phyloP scores from a whole-genome alignment of 768 basidiomycete genomes.

The Rhizopogon rudus region DNA sequence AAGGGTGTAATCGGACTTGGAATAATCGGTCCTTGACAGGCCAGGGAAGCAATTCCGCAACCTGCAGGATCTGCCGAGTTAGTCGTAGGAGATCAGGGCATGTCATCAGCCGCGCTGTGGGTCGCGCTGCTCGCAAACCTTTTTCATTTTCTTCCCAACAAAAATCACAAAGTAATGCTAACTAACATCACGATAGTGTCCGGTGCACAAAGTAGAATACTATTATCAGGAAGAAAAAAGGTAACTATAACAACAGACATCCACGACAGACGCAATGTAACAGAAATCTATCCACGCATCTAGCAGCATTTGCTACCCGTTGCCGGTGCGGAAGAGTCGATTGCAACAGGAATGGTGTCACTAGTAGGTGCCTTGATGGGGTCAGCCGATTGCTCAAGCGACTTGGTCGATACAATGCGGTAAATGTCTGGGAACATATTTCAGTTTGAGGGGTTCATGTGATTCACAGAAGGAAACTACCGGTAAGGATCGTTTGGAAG shows the following conservation, averaged over 20 bases:
- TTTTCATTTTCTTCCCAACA: conserved; percentile 18
- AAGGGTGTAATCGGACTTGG: conserved; percentile 67
- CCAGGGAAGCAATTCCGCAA: conserved; percentile 95
- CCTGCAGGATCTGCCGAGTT: conserved; percentile 83
- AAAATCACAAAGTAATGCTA: not conserved
- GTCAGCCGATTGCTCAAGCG: conserved; percentile 79
- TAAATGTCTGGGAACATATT: conserved; percentile 74
- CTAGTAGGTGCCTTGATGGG: conserved; percentile 75
- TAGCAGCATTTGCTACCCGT: conserved; percentile 65
- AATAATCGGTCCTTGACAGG: conserved; percentile 81
- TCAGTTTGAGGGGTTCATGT: not conserved
- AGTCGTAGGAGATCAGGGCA: conserved; percentile 88
- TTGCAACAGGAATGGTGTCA: conserved; percentile 79
- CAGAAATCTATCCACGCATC: conserved; percentile 2
- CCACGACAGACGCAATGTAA: conserved; percentile 5
- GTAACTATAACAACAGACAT: conserved; percentile 18
- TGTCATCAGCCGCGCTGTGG: conserved; percentile 81
- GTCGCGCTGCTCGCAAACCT: conserved; percentile 77
- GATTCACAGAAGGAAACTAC: conserved; percentile 31
- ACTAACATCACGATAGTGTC: not conserved
- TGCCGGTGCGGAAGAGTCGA: conserved; percentile 50
- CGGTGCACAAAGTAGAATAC: not conserved
- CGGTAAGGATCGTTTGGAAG: conserved; percentile 94
- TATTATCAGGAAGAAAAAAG: conserved; percentile 12
- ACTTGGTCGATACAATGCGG: conserved; percentile 94